These are phyloP conservation scores for Austropuccinia psidii DNA, from an alignment of 1,284 basidiomycete genomes.

Conservation along the genomic window DNA sequence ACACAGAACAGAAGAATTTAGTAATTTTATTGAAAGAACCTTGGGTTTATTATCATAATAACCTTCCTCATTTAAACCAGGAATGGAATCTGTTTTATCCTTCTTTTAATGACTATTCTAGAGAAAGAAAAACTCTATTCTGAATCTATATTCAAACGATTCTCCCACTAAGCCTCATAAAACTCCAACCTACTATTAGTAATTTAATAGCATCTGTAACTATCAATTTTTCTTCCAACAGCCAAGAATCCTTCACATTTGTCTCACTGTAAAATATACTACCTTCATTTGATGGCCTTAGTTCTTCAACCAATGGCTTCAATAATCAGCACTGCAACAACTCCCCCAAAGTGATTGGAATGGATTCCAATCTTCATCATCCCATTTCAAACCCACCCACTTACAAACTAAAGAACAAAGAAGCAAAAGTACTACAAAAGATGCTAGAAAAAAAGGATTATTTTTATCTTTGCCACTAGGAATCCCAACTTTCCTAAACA, in stretches of 20 bases:
- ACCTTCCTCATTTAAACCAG: not conserved
- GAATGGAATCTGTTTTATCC: not conserved
- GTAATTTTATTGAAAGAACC: not conserved
- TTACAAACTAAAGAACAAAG: not conserved
- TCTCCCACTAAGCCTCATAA: not conserved
- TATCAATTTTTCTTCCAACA: too few species aligned
- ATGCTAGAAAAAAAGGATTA: not conserved
- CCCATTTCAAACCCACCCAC: not conserved
- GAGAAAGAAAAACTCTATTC: not conserved
- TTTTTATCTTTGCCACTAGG: slow-evolving; percentile 4
- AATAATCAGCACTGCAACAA: not conserved
- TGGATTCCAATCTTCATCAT: slow-evolving; percentile 21
- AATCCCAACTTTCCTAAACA: not conserved
- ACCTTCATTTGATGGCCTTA: not conserved
- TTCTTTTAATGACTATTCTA: not conserved
- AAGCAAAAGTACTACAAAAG: not conserved
- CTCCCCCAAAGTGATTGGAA: not conserved
- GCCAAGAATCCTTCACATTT: not conserved
- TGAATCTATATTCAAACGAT: slow-evolving; percentile 5
- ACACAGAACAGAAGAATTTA: not conserved
- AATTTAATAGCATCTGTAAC: too few species aligned
- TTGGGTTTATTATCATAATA: not conserved
- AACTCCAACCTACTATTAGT: not conserved
- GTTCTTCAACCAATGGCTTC: too few species aligned
- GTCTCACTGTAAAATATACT: not conserved